A percentile compares a stretch with the other conserved stretches of the same genome.
Evolutionary conservation across 2,329 filamentous ascomycete species (phyloP).

Genomic region (Diaporthe velutina): DNA sequence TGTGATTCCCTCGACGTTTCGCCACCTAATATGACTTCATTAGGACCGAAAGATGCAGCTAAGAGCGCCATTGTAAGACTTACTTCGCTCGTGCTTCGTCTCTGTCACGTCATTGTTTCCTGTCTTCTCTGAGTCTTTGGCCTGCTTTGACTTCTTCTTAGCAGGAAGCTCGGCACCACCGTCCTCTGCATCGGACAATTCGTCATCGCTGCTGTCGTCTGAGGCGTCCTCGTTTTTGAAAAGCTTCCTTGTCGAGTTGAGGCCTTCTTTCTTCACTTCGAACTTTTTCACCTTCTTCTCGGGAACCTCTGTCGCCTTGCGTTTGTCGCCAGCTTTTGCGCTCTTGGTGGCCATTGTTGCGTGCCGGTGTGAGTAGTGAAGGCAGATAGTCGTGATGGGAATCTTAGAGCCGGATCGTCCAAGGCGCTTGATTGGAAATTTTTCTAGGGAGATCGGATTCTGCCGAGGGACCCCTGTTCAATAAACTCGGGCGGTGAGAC

Average conservation of each 20-base stretch:
- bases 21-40: conserved; percentile 46
- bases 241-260: conserved; percentile 49
- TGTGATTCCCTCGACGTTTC: conserved; percentile 87
- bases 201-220: conserved; percentile 53
- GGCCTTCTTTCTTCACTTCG: conserved; percentile 63
- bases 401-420: not conserved
- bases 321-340: conserved; percentile 64
- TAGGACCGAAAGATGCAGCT: not conserved
- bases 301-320: conserved; percentile 63
- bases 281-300: conserved; percentile 59
- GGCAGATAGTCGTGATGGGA: not conserved
- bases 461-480: conserved; percentile 26
- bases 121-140: conserved; percentile 43
- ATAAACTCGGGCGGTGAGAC: conserved; percentile 17
- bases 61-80: conserved; percentile 41
- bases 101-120: conserved; percentile 45
- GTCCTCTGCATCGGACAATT: conserved; percentile 64
- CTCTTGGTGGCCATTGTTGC: conserved; percentile 63
- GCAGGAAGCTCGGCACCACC: conserved; percentile 63
- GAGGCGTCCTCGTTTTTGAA: conserved; percentile 51
- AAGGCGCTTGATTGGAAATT: conserved; percentile 34
- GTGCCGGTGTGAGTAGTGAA: not conserved
- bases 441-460: conserved; percentile 32
- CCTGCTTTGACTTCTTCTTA: conserved; percentile 53
- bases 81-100: conserved; percentile 59